These are phyloP conservation scores for Hypoxylon sp. DNA, from an alignment of 2,329 filamentous ascomycete species.

Conservation along the genomic window DNA sequence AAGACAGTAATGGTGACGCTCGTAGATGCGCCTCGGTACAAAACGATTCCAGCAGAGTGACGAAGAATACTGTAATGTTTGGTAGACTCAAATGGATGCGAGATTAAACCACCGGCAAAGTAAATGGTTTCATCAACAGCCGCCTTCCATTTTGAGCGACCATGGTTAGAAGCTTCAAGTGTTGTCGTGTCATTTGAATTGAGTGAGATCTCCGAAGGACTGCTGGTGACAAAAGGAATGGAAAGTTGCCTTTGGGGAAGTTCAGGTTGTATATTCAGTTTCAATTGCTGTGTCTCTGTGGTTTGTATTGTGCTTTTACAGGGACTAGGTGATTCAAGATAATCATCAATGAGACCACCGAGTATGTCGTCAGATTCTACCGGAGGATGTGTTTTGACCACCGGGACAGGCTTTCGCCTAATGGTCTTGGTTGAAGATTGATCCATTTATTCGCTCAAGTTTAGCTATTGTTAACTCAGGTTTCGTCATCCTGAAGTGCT, in stretches of 20 bases:
- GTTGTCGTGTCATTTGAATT: slow-evolving; percentile 17
- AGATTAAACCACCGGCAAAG: slow-evolving; percentile 71
- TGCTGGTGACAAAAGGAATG: slow-evolving; percentile 33
- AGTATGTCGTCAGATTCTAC: slow-evolving; percentile 19
- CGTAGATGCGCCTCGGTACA: slow-evolving; percentile 72
- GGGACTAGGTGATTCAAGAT: slow-evolving; percentile 35
- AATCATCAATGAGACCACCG: slow-evolving; percentile 39
- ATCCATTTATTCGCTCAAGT: slow-evolving; percentile 23
- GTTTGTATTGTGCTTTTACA: neutral
- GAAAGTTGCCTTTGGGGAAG: slow-evolving; percentile 28
- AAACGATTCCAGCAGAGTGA: slow-evolving; percentile 70
- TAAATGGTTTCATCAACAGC: slow-evolving; percentile 68
- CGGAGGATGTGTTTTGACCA: slow-evolving; percentile 5
- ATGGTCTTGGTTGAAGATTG: slow-evolving; percentile 12
- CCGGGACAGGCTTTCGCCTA: slow-evolving; percentile 37
- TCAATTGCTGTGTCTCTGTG: slow-evolving; percentile 15
- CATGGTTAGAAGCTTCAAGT: slow-evolving; percentile 10
- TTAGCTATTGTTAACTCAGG: neutral
- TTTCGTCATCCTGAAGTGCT: slow-evolving; percentile 15
- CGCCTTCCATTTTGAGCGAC: slow-evolving; percentile 53
- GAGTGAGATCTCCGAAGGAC: slow-evolving; percentile 34
- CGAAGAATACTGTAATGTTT: slow-evolving; percentile 73
- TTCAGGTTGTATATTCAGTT: slow-evolving; percentile 14
- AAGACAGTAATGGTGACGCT: slow-evolving; percentile 72
- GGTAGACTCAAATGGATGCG: slow-evolving; percentile 69